Conservation (phyloP, 805 yeast species). For the Kuraishia molischiana region DNA sequence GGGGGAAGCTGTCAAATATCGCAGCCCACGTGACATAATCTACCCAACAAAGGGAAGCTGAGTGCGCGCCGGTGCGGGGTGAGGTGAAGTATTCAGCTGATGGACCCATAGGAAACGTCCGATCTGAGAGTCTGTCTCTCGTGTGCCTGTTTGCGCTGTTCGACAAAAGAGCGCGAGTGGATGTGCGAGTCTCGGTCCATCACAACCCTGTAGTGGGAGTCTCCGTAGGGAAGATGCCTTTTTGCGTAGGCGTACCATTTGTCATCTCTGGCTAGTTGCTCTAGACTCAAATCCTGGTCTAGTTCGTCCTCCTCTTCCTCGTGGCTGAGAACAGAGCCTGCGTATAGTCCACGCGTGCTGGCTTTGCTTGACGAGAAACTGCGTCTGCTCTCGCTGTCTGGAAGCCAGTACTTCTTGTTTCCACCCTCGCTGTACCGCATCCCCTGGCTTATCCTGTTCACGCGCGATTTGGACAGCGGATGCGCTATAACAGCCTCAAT, state of each 20-base stretch:
- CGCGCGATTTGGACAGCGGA: conserved; percentile 52
- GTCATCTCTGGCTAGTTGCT: conserved; percentile 25
- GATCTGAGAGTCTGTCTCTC: conserved; percentile 2
- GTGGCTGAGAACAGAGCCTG: neutral
- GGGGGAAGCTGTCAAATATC: no score
- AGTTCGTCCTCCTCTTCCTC: neutral
- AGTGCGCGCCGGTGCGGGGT: no score
- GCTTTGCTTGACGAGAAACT: conserved; percentile 1
- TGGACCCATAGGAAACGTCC: no score
- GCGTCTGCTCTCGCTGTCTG: neutral
- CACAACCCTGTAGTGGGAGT: conserved; percentile 31
- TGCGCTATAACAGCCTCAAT: conserved; percentile 61
- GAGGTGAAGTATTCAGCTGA: no score
- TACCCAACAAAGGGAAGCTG: no score
- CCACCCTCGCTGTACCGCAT: conserved; percentile 75
- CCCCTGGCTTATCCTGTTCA: conserved; percentile 73
- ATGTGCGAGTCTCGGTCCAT: conserved; percentile 1
- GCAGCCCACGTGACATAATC: no score
- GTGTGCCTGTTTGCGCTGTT: neutral
- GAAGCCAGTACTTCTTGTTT: conserved; percentile 72
- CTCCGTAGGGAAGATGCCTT: conserved; percentile 24
- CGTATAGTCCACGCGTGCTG: conserved; percentile 1
- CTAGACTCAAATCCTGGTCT: conserved; percentile 3
- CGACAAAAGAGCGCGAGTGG: neutral
- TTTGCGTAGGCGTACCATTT: conserved; percentile 22